Evolutionary conservation across 2,329 filamentous ascomycete genomes (phyloP).

Genomic region (Calonectria pauciramosa): DNA sequence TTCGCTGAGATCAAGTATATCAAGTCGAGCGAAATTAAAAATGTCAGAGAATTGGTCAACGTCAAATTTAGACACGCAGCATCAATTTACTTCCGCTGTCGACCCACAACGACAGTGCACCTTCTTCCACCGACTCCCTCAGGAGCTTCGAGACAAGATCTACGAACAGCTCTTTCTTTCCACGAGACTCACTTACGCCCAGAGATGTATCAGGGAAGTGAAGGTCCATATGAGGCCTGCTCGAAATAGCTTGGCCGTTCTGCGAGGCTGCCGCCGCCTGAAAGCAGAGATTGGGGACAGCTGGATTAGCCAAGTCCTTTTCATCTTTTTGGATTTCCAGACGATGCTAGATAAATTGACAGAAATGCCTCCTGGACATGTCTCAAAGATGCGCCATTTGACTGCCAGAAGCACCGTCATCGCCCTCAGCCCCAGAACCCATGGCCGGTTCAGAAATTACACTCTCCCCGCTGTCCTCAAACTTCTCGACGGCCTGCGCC

Average conservation of each 20-base stretch:
- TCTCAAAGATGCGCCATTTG: not conserved
- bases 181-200: not conserved
- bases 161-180: not conserved
- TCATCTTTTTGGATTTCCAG: not conserved
- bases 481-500: not conserved
- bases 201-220: not conserved
- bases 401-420: not conserved
- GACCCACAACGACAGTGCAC: not conserved
- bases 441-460: not conserved
- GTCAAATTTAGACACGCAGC: not conserved
- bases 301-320: not conserved
- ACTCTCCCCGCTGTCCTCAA: not conserved
- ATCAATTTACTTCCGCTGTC: not conserved
- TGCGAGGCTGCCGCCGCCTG: not conserved
- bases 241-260: not conserved
- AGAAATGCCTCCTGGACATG: not conserved
- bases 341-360: not conserved
- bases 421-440: not conserved
- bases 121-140: not conserved
- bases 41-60: not conserved
- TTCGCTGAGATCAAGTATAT: not conserved
- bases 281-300: not conserved
- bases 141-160: not conserved
- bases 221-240: not conserved
- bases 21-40: not conserved